phyloP scores from a whole-genome alignment of 108 stramenopile species.

The Skeletonema menzelii region DNA sequence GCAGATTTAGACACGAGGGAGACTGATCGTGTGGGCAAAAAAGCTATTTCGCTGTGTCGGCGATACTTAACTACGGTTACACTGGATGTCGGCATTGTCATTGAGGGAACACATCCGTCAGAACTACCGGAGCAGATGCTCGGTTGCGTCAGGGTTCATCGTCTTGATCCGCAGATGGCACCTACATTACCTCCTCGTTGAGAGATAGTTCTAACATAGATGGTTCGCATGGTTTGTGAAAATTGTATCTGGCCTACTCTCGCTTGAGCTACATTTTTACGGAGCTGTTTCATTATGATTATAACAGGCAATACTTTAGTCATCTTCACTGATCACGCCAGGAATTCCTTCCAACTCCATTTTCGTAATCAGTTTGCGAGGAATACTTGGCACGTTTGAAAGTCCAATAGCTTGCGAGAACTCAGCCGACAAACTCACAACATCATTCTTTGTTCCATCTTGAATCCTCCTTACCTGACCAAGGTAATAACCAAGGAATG shows the following conservation, averaged over 20 bases:
- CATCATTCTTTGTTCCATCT: conserved; percentile 35
- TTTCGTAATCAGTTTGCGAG: conserved; percentile 26
- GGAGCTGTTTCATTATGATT: neutral
- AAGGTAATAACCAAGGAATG: conserved; percentile 86
- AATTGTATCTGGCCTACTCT: too few relatives aligned
- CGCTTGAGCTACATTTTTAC: too few relatives aligned
- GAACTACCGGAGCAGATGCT: conserved; percentile 87
- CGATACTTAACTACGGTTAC: conserved; percentile 72
- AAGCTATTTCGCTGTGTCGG: conserved; percentile 60
- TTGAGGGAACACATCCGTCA: conserved; percentile 68
- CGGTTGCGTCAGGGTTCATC: conserved; percentile 70
- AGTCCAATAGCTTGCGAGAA: conserved; percentile 51
- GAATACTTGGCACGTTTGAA: conserved; percentile 20
- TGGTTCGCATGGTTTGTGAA: too few relatives aligned
- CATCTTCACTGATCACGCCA: conserved; percentile 7
- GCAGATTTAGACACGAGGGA: conserved; percentile 77
- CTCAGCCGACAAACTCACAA: conserved; percentile 55
- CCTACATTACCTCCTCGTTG: conserved; percentile 47
- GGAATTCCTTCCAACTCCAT: conserved; percentile 35
- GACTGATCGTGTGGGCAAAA: conserved; percentile 70
- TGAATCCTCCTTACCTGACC: conserved; percentile 39
- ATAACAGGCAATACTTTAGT: neutral
- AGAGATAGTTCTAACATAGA: neutral
- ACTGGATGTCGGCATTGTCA: conserved; percentile 78
- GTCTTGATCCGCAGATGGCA: conserved; percentile 72